Base-by-base conservation (phyloP, 176 grass and related monocot genomes). In the Triticum dicoccoides region DNA sequence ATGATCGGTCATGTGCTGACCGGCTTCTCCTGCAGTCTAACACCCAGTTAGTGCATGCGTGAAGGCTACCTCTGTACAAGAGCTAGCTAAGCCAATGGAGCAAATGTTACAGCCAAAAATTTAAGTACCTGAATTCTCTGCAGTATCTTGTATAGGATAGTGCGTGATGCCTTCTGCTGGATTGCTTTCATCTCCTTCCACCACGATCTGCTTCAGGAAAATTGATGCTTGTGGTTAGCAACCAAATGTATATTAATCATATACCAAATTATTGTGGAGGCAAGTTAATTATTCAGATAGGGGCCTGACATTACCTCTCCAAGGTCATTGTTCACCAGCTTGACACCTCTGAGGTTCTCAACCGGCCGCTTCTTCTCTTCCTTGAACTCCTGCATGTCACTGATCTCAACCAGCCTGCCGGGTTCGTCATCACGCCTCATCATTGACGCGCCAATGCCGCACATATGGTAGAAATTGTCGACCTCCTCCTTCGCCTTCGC, bases 11-110 rank as follows among this genome's bases (percentile, higher is more conserved):
- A 65, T 80, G 76, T 44, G 90, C 89, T 61, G 89, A 93, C 88
- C 80, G 88, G 84, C 96, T 91, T 95, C 93, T 95, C 93, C 96
- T 98, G 96, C 86, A 96, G 86, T 94, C 92, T 96, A 99, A 84
- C 85, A 89, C 77, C 56, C 84, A 85, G 86, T 95, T 91, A 96
- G 86, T 61, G 30, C 39, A 15, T 77, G 78, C 54, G 39, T 65
- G 71, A 77, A 85, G 27, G 14, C 49, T 37, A 5, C 25, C 47
- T 67, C 61, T 49, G 35, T 0, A 41, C 38, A 56, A 65, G 62
- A 52, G 25, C 29, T 58, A 5, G 76, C 18, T 11, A 25, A 12
- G 42, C 21, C 77, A 77, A 35, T 25, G 1, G 24, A 54, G 63
- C 8, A 4, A 12, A 56, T 62, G 29, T 45, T 80, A 52, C 76